Percentiles rank a stretch among this genome's conserved stretches.
Evolutionary conservation across 192 early-diverging fungal species (phyloP).

Genomic region (Globomyces pollinis-pini): DNA sequence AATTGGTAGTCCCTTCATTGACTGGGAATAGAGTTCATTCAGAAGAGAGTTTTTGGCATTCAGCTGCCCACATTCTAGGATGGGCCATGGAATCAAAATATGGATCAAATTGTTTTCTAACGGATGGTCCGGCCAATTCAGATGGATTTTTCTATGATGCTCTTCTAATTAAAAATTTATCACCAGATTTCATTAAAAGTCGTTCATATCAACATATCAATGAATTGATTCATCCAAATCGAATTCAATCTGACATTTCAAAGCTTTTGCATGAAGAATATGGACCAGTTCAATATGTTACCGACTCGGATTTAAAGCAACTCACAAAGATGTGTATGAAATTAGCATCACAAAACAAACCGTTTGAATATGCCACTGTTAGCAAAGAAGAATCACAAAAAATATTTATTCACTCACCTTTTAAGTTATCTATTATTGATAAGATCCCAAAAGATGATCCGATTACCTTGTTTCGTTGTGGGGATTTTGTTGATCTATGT

Average conservation of each 20-base stretch:
- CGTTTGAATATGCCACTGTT: conserved; percentile 61
- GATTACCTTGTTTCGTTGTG: conserved; percentile 62
- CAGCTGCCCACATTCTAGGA: conserved; percentile 64
- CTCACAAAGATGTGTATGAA: conserved; percentile 45
- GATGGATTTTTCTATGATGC: conserved; percentile 78
- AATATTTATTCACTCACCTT: conserved; percentile 64
- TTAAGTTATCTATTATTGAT: conserved; percentile 63
- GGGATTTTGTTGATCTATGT: conserved; percentile 68
- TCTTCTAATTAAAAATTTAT: conserved; percentile 42
- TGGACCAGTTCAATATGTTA: conserved; percentile 33
- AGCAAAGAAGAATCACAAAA: conserved; percentile 46
- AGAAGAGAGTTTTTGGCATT: conserved; percentile 55
- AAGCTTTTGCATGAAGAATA: conserved; percentile 10
- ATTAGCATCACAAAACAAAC: conserved; percentile 41
- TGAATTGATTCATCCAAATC: conserved; percentile 12
- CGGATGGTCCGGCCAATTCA: conserved; percentile 60
- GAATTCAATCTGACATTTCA: conserved; percentile 6
- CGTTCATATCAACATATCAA: conserved; percentile 5
- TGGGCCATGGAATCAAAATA: conserved; percentile 64
- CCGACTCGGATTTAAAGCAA: conserved; percentile 39
- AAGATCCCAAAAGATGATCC: conserved; percentile 33
- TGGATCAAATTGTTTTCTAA: conserved; percentile 58
- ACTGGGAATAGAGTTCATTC: conserved; percentile 18
- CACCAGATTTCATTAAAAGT: conserved; percentile 11
- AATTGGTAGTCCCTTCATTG: too few relatives aligned